These are phyloP conservation scores for Lichtheimia ramosa DNA, from an alignment of 371 early-diverging fungal species.

Conservation along the genomic window DNA sequence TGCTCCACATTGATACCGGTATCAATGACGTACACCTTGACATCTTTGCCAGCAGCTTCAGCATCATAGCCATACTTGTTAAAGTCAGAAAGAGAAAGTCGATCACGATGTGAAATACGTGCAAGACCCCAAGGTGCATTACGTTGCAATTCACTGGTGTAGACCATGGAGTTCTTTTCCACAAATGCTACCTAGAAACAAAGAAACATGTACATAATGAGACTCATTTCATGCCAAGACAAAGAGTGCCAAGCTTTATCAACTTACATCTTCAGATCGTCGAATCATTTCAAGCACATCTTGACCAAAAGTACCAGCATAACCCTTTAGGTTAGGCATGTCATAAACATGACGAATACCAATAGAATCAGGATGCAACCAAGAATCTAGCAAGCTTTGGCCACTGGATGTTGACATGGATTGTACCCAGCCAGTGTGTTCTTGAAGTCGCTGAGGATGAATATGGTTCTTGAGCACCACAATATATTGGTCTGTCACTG, in stretches of 20 bases:
- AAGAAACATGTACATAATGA: slow-evolving; percentile 5
- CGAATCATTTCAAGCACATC: slow-evolving; percentile 72
- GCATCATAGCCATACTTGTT: slow-evolving; percentile 75
- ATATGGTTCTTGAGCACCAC: slow-evolving; percentile 77
- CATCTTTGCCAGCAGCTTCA: slow-evolving; percentile 68
- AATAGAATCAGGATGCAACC: slow-evolving; percentile 21
- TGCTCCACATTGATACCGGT: slow-evolving; percentile 84
- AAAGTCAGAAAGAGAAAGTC: slow-evolving; percentile 57
- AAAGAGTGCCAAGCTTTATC: not conserved
- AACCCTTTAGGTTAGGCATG: slow-evolving; percentile 75
- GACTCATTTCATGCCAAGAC: not conserved
- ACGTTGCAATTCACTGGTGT: slow-evolving; percentile 58
- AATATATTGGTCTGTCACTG: slow-evolving; percentile 80
- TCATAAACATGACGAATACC: slow-evolving; percentile 79
- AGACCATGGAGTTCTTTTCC: slow-evolving; percentile 82
- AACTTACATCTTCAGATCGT: slow-evolving; percentile 45
- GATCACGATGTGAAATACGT: slow-evolving; percentile 76
- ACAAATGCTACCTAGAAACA: slow-evolving; percentile 71
- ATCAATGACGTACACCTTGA: slow-evolving; percentile 88
- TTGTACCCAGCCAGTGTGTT: slow-evolving; percentile 40
- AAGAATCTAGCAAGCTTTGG: slow-evolving; percentile 11
- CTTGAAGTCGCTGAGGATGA: slow-evolving; percentile 15
- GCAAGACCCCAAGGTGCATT: slow-evolving; percentile 89
- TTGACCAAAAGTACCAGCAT: slow-evolving; percentile 75
- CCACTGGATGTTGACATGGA: slow-evolving; percentile 19